phyloP scores from a whole-genome alignment of 495 filamentous ascomycete genomes.

The Neurospora africana region DNA sequence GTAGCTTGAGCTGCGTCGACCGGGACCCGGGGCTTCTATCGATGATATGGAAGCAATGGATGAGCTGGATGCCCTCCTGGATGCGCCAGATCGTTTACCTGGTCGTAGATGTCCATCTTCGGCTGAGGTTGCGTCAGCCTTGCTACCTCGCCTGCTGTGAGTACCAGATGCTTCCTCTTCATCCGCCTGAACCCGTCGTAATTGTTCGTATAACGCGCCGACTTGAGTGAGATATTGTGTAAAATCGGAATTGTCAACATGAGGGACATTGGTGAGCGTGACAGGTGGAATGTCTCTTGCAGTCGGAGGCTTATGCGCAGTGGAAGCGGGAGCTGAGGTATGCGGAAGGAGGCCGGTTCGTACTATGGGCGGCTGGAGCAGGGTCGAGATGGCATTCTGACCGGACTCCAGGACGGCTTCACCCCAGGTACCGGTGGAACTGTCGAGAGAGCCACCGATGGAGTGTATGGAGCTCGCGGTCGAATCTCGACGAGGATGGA shows the following conservation, averaged over 20 bases:
- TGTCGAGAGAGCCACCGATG: slow-evolving; percentile 64
- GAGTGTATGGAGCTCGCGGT: slow-evolving; percentile 81
- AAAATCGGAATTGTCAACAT: slow-evolving; percentile 70
- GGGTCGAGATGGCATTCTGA: slow-evolving; percentile 88
- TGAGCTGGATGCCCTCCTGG: slow-evolving; percentile 36
- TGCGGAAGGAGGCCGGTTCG: slow-evolving; percentile 78
- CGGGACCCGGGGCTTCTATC: slow-evolving; percentile 34
- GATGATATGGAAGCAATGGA: slow-evolving; percentile 39
- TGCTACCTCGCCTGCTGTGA: slow-evolving; percentile 32
- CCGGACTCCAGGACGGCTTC: slow-evolving; percentile 61
- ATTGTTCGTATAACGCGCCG: slow-evolving; percentile 69
- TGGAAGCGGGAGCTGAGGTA: slow-evolving; percentile 50
- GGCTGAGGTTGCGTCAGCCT: slow-evolving; percentile 37
- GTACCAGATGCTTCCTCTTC: slow-evolving; percentile 45
- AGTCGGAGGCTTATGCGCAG: slow-evolving; percentile 72
- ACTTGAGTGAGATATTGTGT: slow-evolving; percentile 74
- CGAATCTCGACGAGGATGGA: slow-evolving; percentile 54
- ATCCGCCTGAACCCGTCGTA: slow-evolving; percentile 62
- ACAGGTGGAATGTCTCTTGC: slow-evolving; percentile 91
- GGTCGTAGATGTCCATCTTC: slow-evolving; percentile 39
- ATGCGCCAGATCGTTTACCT: slow-evolving; percentile 26
- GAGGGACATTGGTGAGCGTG: slow-evolving; percentile 78
- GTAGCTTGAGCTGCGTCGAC: slow-evolving; percentile 42
- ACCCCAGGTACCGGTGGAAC: slow-evolving; percentile 41
- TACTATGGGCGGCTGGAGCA: slow-evolving; percentile 82